Percentiles rank a stretch among this genome's conserved stretches.
These are phyloP conservation scores for Brassica carinata DNA, from an alignment of 345 rosid genomes.

Conservation along the genomic window DNA sequence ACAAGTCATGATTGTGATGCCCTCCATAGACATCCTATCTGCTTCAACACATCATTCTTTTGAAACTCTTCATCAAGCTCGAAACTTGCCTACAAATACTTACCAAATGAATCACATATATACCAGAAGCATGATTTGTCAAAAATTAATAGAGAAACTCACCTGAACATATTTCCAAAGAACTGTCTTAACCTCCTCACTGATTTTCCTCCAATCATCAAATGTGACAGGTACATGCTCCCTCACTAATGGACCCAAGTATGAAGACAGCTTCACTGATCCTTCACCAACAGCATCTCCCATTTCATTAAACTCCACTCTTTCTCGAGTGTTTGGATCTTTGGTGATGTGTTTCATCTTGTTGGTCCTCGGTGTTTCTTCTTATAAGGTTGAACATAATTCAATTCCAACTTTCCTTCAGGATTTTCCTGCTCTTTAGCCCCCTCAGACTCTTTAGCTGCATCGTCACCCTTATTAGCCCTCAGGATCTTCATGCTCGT, in stretches of 20 bases:
- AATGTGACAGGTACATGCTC: not conserved
- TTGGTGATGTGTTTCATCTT: not conserved
- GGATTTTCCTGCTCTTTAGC: not conserved
- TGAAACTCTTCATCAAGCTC: not conserved
- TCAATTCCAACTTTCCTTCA: not conserved
- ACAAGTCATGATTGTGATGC: not conserved
- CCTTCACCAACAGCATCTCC: not conserved
- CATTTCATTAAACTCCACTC: not conserved
- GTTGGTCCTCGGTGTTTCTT: not conserved
- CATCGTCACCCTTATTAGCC: not conserved
- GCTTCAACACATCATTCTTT: not conserved
- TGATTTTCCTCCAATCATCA: not conserved
- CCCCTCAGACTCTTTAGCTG: too few species aligned
- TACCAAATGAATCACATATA: not conserved
- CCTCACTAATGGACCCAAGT: not conserved
- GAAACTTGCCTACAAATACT: not conserved
- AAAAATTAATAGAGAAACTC: too few species aligned
- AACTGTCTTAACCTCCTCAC: not conserved
- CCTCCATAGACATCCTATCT: not conserved
- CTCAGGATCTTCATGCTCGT: not conserved
- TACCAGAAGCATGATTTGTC: not conserved
- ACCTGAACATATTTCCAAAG: not conserved
- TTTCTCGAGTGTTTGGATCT: not conserved
- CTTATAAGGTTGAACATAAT: not conserved
- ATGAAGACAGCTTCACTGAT: not conserved